These are phyloP conservation scores for Amylostereum areolatum DNA, from an alignment of 1,284 basidiomycete species.

Conservation along the genomic window DNA sequence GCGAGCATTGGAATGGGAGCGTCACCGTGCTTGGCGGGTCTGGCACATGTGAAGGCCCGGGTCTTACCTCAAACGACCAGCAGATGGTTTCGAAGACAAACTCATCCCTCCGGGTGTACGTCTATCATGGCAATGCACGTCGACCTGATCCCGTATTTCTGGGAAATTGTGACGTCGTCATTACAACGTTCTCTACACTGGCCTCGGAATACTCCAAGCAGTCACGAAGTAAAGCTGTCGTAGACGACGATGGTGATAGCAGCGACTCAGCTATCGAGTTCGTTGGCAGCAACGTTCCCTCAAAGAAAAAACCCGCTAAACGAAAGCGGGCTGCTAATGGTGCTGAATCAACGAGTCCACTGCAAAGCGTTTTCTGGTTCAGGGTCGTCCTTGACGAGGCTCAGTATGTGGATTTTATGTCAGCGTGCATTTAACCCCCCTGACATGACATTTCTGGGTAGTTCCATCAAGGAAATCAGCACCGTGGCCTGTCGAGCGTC, in stretches of 20 bases:
- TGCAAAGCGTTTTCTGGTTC: constrained; percentile 98
- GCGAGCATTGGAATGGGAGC: constrained; percentile 89
- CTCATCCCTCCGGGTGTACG: constrained; percentile 74
- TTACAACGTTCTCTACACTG: constrained; percentile 95
- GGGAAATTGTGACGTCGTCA: constrained; percentile 93
- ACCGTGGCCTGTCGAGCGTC: constrained; percentile 94
- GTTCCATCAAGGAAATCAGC: constrained; percentile 93
- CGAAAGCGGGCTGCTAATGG: constrained; percentile 25
- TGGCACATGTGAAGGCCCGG: constrained; percentile 23
- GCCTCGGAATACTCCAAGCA: constrained; percentile 95
- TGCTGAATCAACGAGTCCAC: constrained; percentile 71
- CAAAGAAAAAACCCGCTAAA: constrained; percentile 55
- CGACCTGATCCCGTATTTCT: constrained; percentile 80
- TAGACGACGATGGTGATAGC: constrained; percentile 58
- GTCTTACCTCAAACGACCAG: constrained; percentile 28
- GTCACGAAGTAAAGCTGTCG: constrained; percentile 49
- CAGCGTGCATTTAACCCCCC: constrained; percentile 6
- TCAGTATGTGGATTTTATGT: constrained; percentile 59
- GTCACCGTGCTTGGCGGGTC: constrained; percentile 79
- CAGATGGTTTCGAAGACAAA: constrained; percentile 18
- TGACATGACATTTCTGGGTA: constrained; percentile 25
- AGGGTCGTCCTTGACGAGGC: constrained; percentile 97
- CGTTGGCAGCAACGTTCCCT: constrained; percentile 59
- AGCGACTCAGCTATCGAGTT: constrained; percentile 63
- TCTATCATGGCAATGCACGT: constrained; percentile 94